These are phyloP conservation scores for Kickxella alabastrina DNA, from an alignment of 192 early-diverging fungal species.

Conservation along the genomic window DNA sequence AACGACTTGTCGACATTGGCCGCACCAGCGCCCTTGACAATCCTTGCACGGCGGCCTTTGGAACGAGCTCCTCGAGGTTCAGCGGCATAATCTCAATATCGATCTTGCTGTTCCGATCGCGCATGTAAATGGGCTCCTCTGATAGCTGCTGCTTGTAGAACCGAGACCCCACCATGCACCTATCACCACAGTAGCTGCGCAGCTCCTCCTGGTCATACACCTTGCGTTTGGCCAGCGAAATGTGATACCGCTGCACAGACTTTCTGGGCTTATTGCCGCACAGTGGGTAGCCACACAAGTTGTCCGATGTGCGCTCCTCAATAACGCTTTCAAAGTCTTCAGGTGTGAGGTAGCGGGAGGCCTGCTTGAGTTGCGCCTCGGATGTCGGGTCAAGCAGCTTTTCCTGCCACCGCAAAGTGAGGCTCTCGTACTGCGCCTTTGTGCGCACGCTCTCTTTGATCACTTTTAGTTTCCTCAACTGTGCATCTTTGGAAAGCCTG, in stretches of 20 bases:
- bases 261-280: conserved; percentile 49
- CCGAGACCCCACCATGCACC: conserved; percentile 68
- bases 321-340: conserved; percentile 65
- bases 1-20: neutral
- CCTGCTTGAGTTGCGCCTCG: conserved; percentile 26
- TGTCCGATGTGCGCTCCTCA: conserved; percentile 65
- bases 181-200: conserved; percentile 63
- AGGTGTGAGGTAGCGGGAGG: conserved; percentile 62
- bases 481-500: conserved; percentile 3
- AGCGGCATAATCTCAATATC: conserved; percentile 23
- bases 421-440: conserved; percentile 28
- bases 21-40: neutral
- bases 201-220: conserved; percentile 73
- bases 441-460: conserved; percentile 26
- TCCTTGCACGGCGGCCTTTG: neutral
- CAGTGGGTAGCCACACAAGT: conserved; percentile 80
- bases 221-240: conserved; percentile 67
- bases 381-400: conserved; percentile 28
- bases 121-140: conserved; percentile 71
- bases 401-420: conserved; percentile 40
- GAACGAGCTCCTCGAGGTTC: neutral
- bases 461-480: conserved; percentile 6
- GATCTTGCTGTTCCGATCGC: conserved; percentile 16
- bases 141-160: conserved; percentile 69
- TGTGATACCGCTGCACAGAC: conserved; percentile 52